These are phyloP conservation scores for Podospora pseudopauciseta DNA, from an alignment of 495 filamentous ascomycete species.

Conservation along the genomic window DNA sequence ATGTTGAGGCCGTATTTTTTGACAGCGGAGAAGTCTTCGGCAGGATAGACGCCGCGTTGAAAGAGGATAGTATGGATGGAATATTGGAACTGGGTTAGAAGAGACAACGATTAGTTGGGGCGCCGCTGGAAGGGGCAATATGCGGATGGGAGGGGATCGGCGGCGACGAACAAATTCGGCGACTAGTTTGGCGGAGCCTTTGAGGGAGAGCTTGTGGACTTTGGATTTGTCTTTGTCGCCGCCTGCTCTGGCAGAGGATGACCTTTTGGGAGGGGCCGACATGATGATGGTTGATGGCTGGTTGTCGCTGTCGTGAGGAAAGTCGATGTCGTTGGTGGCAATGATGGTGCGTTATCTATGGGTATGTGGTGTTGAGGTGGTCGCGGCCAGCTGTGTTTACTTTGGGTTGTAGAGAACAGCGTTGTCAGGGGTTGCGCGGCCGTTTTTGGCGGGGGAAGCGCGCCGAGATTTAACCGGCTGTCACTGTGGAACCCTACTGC, in stretches of 20 bases:
- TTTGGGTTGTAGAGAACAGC: not conserved
- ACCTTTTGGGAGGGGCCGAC: not conserved
- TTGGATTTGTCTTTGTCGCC: slow-evolving; percentile 80
- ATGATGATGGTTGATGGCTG: not conserved
- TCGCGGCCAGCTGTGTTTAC: slow-evolving; percentile 19
- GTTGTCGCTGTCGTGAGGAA: not conserved
- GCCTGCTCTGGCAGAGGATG: slow-evolving; percentile 12
- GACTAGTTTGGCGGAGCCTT: slow-evolving; percentile 89
- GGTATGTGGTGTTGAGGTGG: not conserved
- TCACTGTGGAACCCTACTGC: too few relatives aligned
- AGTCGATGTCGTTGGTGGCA: not conserved
- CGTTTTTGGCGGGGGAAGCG: slow-evolving; percentile 15
- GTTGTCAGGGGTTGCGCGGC: slow-evolving; percentile 29
- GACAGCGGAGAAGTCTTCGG: slow-evolving; percentile 94
- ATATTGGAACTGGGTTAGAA: slow-evolving; percentile 5
- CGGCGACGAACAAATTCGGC: slow-evolving; percentile 77
- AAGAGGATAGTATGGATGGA: slow-evolving; percentile 52
- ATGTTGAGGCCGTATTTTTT: slow-evolving; percentile 99
- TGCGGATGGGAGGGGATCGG: not conserved
- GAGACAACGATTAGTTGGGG: not conserved
- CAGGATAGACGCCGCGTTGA: slow-evolving; percentile 95
- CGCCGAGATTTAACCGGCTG: not conserved
- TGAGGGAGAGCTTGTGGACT: slow-evolving; percentile 88
- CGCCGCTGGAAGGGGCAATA: not conserved
- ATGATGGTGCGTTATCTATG: not conserved